Percentiles rank a stretch among this genome's conserved stretches.
These are phyloP conservation scores for Neurospora discreta DNA, from an alignment of 495 filamentous ascomycete genomes.

Conservation along the genomic window DNA sequence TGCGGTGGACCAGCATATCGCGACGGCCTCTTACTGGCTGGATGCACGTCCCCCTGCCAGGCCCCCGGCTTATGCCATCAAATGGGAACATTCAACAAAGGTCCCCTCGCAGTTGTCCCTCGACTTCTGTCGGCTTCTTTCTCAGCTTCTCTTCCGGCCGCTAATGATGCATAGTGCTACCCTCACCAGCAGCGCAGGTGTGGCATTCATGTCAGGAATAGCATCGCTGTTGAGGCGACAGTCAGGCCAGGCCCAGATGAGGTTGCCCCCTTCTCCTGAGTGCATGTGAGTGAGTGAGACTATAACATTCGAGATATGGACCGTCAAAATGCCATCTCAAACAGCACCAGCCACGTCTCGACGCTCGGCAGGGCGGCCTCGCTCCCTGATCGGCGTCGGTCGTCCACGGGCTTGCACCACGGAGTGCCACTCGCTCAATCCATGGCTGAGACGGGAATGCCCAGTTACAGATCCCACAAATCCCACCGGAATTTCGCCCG, in stretches of 20 bases:
- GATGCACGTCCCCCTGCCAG: not conserved
- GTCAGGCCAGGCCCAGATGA: not conserved
- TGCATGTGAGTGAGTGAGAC: not conserved
- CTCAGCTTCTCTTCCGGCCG: constrained; percentile 9
- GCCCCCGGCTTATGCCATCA: constrained; percentile 10
- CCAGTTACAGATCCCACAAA: not conserved
- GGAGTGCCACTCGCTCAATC: not conserved
- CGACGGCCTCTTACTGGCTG: not conserved
- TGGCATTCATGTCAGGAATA: constrained; percentile 5
- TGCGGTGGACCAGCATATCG: constrained; percentile 1
- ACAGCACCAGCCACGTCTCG: not conserved
- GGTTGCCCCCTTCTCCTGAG: not conserved
- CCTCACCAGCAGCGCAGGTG: not conserved
- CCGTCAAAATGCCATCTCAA: not conserved
- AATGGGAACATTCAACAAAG: not conserved
- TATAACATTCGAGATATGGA: not conserved
- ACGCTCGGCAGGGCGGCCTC: not conserved
- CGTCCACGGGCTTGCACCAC: not conserved
- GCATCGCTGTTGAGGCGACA: not conserved
- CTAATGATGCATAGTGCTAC: not conserved
- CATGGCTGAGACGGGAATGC: not conserved
- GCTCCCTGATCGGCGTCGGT: not conserved
- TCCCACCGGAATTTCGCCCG: not conserved
- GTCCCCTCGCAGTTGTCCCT: constrained; percentile 11
- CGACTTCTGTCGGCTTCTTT: constrained; percentile 21